phyloP scores from a whole-genome alignment of 345 rosid species.

The Zanthoxylum bungeanum region DNA sequence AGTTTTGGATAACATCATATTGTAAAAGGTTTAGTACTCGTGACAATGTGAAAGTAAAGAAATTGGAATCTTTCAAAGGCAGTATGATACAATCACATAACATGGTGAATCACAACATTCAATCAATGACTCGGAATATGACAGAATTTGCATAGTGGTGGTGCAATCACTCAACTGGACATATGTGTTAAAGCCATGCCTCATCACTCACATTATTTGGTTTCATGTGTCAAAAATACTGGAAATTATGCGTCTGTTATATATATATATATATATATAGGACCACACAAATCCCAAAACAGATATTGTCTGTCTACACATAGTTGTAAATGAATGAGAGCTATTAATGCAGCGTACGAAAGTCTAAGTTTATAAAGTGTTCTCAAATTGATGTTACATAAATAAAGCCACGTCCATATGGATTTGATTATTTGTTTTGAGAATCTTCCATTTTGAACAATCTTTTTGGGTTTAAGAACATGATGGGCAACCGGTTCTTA shows the following conservation, averaged over 20 bases:
- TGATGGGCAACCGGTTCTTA: too few species aligned
- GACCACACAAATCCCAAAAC: background rate
- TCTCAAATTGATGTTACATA: background rate
- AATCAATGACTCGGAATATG: background rate
- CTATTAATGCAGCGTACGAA: background rate
- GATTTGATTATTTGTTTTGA: too few species aligned
- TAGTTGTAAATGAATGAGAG: background rate
- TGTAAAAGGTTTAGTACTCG: too few species aligned
- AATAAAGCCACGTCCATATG: background rate
- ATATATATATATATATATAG: background rate
- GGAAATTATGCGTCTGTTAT: too few species aligned
- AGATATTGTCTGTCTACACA: background rate
- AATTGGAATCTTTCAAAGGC: background rate
- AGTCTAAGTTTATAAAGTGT: background rate
- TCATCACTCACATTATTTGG: background rate
- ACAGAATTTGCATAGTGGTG: too few species aligned
- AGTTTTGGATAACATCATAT: too few species aligned
- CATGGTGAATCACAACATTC: background rate
- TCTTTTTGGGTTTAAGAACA: too few species aligned
- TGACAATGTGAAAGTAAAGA: too few species aligned
- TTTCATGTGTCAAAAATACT: background rate
- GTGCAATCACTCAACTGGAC: background rate
- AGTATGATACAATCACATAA: background rate
- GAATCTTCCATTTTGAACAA: too few species aligned
- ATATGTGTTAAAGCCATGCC: background rate